Conservation (phyloP, 768 basidiomycete species). For the Pseudohyphozyma bogoriensis region DNA sequence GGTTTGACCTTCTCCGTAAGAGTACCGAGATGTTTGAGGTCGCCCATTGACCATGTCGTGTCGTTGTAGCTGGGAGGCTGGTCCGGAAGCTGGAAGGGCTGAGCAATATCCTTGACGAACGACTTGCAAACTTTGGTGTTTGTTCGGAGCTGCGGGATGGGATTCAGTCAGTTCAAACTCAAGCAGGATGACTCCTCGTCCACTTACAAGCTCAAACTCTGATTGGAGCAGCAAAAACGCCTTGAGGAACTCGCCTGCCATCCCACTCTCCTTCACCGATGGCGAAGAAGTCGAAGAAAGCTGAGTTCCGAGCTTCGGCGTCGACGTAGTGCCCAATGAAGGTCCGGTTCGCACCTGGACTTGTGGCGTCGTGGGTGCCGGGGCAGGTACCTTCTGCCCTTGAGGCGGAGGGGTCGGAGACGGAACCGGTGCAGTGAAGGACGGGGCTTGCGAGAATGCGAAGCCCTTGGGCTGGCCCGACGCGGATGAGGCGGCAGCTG, state of each 20-base stretch:
- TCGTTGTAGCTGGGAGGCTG: slow-evolving; percentile 2
- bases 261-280: slow-evolving; percentile 28
- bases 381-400: too few relatives aligned
- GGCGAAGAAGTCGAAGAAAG: background rate
- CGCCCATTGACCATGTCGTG: slow-evolving; percentile 18
- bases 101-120: slow-evolving; percentile 2
- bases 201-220: slow-evolving; percentile 27
- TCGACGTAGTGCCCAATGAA: slow-evolving; percentile 3
- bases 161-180: background rate
- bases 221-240: slow-evolving; percentile 21
- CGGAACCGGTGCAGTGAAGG: background rate
- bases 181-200: background rate
- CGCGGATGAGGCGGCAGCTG: background rate
- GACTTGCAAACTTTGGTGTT: background rate
- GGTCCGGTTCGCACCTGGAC: background rate
- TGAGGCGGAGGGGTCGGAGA: background rate
- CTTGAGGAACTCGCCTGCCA: slow-evolving; percentile 31
- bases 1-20: slow-evolving; percentile 15
- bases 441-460: background rate
- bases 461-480: background rate
- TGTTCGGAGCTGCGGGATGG: slow-evolving; percentile 7
- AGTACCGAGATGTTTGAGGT: slow-evolving; percentile 9
- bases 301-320: slow-evolving; percentile 12
- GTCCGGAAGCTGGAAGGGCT: background rate
- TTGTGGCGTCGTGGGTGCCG: background rate